These are phyloP conservation scores for Penicillium tannophilum DNA, from an alignment of 495 filamentous ascomycete genomes.

Conservation along the genomic window DNA sequence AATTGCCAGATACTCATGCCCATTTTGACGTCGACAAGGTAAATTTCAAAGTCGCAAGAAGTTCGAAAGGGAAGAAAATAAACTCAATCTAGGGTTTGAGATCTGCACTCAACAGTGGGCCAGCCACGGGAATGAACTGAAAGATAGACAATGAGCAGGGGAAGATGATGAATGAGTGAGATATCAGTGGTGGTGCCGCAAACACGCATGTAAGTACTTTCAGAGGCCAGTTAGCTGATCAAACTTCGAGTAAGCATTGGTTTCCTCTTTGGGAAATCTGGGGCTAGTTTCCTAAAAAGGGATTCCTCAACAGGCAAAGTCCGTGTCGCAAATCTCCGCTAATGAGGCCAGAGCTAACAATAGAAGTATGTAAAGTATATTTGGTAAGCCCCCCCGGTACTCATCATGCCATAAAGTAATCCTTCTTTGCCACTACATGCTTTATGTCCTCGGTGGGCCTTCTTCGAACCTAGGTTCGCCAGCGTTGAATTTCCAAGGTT, in stretches of 20 bases:
- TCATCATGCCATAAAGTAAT: neutral
- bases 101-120: neutral
- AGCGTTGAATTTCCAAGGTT: neutral
- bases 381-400: neutral
- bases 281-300: slow-evolving; percentile 1
- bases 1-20: neutral
- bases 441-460: neutral
- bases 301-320: neutral
- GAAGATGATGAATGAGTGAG: neutral
- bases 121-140: neutral
- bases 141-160: neutral
- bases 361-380: neutral
- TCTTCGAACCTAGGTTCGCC: neutral
- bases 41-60: neutral
- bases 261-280: neutral
- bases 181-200: neutral
- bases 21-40: neutral
- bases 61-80: neutral
- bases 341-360: neutral
- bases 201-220: neutral
- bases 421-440: neutral
- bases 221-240: neutral
- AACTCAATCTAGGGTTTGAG: neutral
- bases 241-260: neutral
- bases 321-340: neutral